A percentile compares a stretch with the other conserved stretches of the same genome.
Conservation (phyloP, 2,329 filamentous ascomycete genomes). For the Calonectria hawksworthii region DNA sequence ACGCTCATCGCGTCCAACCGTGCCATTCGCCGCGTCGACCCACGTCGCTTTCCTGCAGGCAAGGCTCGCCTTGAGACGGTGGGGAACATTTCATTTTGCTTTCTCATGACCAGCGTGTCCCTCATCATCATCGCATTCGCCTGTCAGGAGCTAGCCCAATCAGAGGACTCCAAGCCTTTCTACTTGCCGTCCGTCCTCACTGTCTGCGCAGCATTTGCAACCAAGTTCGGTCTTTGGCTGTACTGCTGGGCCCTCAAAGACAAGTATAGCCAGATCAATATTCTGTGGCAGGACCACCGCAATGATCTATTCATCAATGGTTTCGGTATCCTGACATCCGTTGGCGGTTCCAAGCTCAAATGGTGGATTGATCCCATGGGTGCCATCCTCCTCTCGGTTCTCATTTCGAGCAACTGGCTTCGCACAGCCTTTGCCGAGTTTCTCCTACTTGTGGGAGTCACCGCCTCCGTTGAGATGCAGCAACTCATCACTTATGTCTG, state of each 20-base stretch:
- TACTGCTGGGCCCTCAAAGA: slow-evolving; percentile 95
- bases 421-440: slow-evolving; percentile 91
- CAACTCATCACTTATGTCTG: slow-evolving; percentile 94
- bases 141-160: slow-evolving; percentile 74
- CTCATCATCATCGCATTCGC: slow-evolving; percentile 94
- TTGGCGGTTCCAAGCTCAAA: slow-evolving; percentile 87
- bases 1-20: slow-evolving; percentile 89
- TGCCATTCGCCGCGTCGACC: slow-evolving; percentile 89
- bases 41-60: slow-evolving; percentile 88
- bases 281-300: slow-evolving; percentile 96
- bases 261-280: slow-evolving; percentile 91
- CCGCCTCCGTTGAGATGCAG: slow-evolving; percentile 86
- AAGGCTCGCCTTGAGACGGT: slow-evolving; percentile 96
- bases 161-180: slow-evolving; percentile 73
- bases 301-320: slow-evolving; percentile 98
- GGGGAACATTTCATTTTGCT: slow-evolving; percentile 96
- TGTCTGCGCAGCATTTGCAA: slow-evolving; percentile 85
- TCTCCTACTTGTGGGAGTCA: slow-evolving; percentile 89
- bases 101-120: slow-evolving; percentile 94
- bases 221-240: slow-evolving; percentile 86
- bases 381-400: slow-evolving; percentile 83
- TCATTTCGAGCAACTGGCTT: slow-evolving; percentile 87
- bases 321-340: slow-evolving; percentile 89
- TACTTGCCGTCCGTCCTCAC: slow-evolving; percentile 88
- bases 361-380: slow-evolving; percentile 98